A percentile compares a stretch with the other conserved stretches of the same genome.
phyloP scores from a whole-genome alignment of 768 basidiomycete genomes.

The Boletus pseudo-olivaceus region DNA sequence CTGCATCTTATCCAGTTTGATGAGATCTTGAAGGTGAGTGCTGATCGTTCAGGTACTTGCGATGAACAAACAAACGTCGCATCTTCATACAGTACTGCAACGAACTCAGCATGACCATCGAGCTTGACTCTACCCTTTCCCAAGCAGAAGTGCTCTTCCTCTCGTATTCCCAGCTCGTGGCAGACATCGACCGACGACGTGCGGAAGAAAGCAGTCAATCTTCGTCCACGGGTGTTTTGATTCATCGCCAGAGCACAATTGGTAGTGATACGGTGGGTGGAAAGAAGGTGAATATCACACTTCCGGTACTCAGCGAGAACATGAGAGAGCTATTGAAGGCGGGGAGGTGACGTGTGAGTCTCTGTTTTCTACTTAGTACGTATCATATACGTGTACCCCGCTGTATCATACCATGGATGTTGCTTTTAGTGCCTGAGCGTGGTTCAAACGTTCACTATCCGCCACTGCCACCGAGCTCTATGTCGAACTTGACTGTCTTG shows the following conservation, averaged over 20 bases:
- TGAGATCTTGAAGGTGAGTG: constrained; percentile 29
- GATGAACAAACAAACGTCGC: constrained; percentile 1
- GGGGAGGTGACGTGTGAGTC: constrained; percentile 30
- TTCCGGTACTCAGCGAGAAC: constrained; percentile 57
- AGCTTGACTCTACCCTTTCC: constrained; percentile 90
- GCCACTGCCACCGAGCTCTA: neutral
- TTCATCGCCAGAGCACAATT: constrained; percentile 30
- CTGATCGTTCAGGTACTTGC: neutral
- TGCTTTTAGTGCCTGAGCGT: neutral
- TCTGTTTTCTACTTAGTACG: constrained; percentile 1
- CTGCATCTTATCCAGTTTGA: constrained; percentile 57
- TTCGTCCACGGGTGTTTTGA: constrained; percentile 27
- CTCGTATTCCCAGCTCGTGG: constrained; percentile 83
- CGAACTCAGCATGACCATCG: constrained; percentile 94
- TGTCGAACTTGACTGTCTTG: constrained; percentile 50
- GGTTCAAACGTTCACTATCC: neutral
- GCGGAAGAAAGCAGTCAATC: constrained; percentile 45
- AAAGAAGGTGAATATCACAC: constrained; percentile 32
- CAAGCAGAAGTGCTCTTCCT: constrained; percentile 97
- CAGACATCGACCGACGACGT: constrained; percentile 80
- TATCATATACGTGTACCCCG: constrained; percentile 3
- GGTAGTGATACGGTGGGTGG: constrained; percentile 1
- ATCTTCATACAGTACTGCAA: constrained; percentile 69
- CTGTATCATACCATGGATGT: constrained; percentile 17
- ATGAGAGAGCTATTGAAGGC: constrained; percentile 57